A percentile compares a stretch with the other conserved stretches of the same genome.
Conservation (phyloP, 495 filamentous ascomycete genomes). For the Pyrenopolyporus hunteri region DNA sequence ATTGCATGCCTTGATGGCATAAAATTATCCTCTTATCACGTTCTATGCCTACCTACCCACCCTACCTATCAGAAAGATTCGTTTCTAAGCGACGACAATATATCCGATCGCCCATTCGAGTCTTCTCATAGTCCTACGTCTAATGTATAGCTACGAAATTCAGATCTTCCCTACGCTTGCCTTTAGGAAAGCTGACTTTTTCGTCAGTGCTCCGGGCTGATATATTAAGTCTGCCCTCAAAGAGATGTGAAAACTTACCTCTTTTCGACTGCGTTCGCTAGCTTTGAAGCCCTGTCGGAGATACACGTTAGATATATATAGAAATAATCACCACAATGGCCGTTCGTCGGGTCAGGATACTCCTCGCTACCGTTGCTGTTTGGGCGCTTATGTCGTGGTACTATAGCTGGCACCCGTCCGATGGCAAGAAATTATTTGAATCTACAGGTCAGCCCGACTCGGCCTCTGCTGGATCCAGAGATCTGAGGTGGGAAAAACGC, state of each 20-base stretch:
- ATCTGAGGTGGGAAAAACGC: conserved; percentile 34
- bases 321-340: conserved; percentile 24
- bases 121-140: conserved; percentile 2
- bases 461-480: conserved; percentile 8
- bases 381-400: conserved; percentile 42
- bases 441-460: conserved; percentile 2
- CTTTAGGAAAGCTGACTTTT: conserved; percentile 30
- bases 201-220: conserved; percentile 33
- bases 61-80: no score
- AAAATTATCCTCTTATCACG: no score
- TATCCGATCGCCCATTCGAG: not conserved
- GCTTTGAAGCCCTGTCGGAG: conserved; percentile 29
- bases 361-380: conserved; percentile 38
- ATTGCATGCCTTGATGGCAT: no score
- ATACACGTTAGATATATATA: not conserved
- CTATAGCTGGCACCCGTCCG: conserved; percentile 35
- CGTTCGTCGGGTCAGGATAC: conserved; percentile 36
- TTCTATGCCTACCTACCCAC: no score
- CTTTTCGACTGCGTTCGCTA: conserved; percentile 19
- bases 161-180: conserved; percentile 11
- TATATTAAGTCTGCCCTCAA: conserved; percentile 4
- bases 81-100: no score
- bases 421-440: conserved; percentile 10
- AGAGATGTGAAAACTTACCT: conserved; percentile 28
- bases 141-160: conserved; percentile 32